Conservation (phyloP, 129 eudicot species). For the Chrysanthemum seticuspe region DNA sequence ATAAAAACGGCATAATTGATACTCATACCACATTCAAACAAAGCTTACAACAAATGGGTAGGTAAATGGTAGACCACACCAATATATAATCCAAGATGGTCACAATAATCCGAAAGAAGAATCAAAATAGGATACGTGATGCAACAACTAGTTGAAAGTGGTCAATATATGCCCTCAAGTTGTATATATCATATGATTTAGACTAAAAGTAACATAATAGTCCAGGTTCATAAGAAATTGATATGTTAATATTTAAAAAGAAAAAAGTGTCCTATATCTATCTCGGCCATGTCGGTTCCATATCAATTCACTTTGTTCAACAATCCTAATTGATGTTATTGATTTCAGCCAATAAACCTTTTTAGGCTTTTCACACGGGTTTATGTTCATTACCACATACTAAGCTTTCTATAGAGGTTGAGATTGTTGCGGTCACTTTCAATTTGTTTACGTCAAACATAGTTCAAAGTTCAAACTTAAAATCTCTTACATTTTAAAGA, state of each 20-base stretch:
- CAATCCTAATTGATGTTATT: neutral
- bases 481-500: too few relatives aligned
- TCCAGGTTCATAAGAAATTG: conserved; percentile 1
- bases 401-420: too few relatives aligned
- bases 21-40: too few relatives aligned
- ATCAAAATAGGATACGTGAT: conserved; percentile 33
- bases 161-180: conserved; percentile 8
- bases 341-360: too few relatives aligned
- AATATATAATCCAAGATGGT: conserved; percentile 20
- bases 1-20: too few relatives aligned
- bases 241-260: neutral
- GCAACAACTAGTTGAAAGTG: conserved; percentile 20
- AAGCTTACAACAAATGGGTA: neutral
- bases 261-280: neutral
- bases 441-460: too few relatives aligned
- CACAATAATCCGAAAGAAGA: conserved; percentile 29
- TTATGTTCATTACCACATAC: too few relatives aligned
- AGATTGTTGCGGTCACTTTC: too few relatives aligned
- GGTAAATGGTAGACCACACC: conserved; percentile 8
- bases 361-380: too few relatives aligned
- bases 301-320: neutral
- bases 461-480: too few relatives aligned
- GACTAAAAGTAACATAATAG: conserved; percentile 9
- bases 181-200: conserved; percentile 9
- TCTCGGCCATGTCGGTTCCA: neutral